Base-by-base conservation (phyloP, 192 early-diverging fungal species). In the Powellomyces hirtus region DNA sequence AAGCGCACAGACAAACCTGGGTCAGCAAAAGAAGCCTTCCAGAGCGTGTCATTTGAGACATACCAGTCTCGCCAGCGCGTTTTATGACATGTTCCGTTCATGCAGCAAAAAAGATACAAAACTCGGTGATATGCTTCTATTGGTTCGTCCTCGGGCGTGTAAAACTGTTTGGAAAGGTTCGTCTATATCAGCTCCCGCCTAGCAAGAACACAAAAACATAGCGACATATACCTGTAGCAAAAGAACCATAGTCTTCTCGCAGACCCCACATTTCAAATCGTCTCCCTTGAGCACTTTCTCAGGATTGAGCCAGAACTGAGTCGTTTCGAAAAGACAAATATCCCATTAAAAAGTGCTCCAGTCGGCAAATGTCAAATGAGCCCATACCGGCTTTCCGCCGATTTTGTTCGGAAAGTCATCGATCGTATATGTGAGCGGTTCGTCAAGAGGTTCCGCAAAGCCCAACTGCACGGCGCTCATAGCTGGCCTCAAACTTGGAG, bases 61-160 rank as follows among this genome's bases (percentile, higher is more conserved):
- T 75, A 86, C 79, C 88, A 79, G 65, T 83, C 78, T 30, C 56
- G 68, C 77, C 84, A 81, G 1, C 76, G 59, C 27, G 76, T 74
- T 38, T 76, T 79, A 62, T 95, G 89, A 75, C 97, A 98, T 0
- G 72, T 58, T 26, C 94, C 94, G 34, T 88, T 89, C 63, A 90
- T 91, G 79, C 97, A 99, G 71, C 89, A 87, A 71, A 97, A 99
- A 3, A 99, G 83, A 66, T 96, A 97, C 7, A 98, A 72, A 59
- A 88, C 88, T 38, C 97, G 86, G 68, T 96, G 94, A 68, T 89
- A 98, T 2, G 97, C 95, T 66, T 92, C 88, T 0, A 71, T 65
- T 0, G 91, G 89, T 24, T 88, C 79, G 71, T 98, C 93, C 63
- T 98, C 94, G 10, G 97, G 94, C 1, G 94, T 92, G 62, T 95